Base-by-base conservation (phyloP, 768 basidiomycete species). In the Lentinula edodes region DNA sequence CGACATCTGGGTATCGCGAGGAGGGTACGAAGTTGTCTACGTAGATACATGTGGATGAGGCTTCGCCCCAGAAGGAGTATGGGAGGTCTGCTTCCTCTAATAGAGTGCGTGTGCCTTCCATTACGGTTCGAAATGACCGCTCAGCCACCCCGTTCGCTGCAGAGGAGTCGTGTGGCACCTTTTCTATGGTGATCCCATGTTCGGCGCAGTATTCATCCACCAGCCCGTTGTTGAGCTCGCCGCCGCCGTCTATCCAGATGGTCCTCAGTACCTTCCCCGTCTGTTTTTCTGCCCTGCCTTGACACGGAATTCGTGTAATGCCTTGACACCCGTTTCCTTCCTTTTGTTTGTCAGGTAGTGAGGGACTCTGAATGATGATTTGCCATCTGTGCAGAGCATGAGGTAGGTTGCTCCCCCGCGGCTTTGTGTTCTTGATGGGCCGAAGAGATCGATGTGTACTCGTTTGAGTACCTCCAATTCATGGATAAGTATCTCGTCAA, bases 121-220 rank as follows among this genome's bases (percentile, higher is more conserved):
- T 43, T 0, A 72, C 52, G 0, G 66, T 70, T 0, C 61, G 38
- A 45, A 71, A 72, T 1, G 63, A 53, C 0, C 64, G 64, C 43
- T 74, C 69, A 0, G 67, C 68, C 5, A 71, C 52, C 0, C 73
- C 70, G 20, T 74, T 72, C 16, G 70, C 68, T 23, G 69, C 52
- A 12, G 67, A 71, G 0, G 69, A 68, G 48, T 70, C 35, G 0
- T 66, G 72, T 8, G 58, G 62, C 18, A 66, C 66, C n/a, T 48
- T 65, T 63, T 67, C 61, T 18, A 51, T 65, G 3, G 13, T n/a
- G 12, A 73, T 72, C 1, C 74, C 72, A 12, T 68, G 52, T 5
- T 58, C 42, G 0, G 6, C 13, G 15, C 66, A 63, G 42, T 64
- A 67, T 2, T 15, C 43, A 6, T 65, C 35, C 50, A 72, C 73